Base-by-base conservation (phyloP, 768 basidiomycete genomes). In the Omphalotus guepiniiformis region DNA sequence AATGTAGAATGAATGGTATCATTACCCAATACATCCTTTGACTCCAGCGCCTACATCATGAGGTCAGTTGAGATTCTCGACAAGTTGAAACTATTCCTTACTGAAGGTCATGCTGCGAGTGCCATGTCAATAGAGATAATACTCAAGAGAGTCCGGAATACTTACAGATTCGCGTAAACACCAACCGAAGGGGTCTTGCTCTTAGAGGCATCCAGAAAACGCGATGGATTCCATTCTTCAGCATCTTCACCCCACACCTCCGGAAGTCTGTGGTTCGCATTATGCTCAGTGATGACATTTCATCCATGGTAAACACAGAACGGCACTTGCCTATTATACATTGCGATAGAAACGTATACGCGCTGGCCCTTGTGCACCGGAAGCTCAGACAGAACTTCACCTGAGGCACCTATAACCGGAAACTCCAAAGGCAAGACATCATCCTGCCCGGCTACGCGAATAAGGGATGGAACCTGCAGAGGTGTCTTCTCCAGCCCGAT, bases 361-460 rank as follows among this genome's bases (percentile, higher is more conserved):
- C 71, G 72, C 19, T 69, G 65, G 23, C 77, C 80, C 50, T 76
- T 74, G 0, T 75, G 74, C 36, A 83, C 64, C 2, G 71, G 68
- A 21, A 83, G 45, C 51, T 80, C 72, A 8, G 55, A 64, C 26
- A 80, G 51, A 6, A 64, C 49, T 48, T 75, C 62, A 25, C 80
- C 81, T 1, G 69, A 66, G 13, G 58, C 55, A 3, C 72, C 74
- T 11, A 55, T 68, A 30, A 82, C 70, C 16, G 81, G 76, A 39
- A 63, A 73, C 7, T 73, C 70, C 8, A 87, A 71, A 1, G 85
- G 81, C 22, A 87, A 62, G 30, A 73, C 67, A 48, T 83, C 79
- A 53, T 86, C 82, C 0, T 12, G 18, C 18, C 11, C 29, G 13
- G 42, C 30, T 30, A 32, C 22, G 18, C 42, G 42, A 16, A 34